Evolutionary conservation across 1,284 basidiomycete species (phyloP).

Genomic region (Hypsizygus ulmarius): DNA sequence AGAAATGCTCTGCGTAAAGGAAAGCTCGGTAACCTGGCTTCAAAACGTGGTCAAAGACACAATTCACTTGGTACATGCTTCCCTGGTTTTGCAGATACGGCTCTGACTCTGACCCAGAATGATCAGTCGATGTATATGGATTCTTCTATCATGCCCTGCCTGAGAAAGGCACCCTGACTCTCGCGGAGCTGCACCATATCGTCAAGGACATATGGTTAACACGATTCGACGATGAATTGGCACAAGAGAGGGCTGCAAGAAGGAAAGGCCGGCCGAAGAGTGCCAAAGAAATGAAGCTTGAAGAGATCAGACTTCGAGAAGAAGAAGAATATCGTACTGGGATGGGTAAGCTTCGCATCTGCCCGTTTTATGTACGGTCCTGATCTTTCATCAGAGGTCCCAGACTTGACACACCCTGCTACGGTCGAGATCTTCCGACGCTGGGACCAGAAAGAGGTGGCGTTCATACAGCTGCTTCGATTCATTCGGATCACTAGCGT

Average conservation of each 20-base stretch:
- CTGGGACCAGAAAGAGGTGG: slow-evolving; percentile 76
- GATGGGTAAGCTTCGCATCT: slow-evolving; percentile 55
- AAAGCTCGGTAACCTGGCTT: slow-evolving; percentile 59
- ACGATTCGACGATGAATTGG: slow-evolving; percentile 68
- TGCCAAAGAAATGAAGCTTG: slow-evolving; percentile 65
- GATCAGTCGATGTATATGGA: slow-evolving; percentile 66
- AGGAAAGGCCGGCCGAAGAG: slow-evolving; percentile 80
- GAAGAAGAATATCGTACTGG: slow-evolving; percentile 77
- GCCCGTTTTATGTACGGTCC: slow-evolving; percentile 8
- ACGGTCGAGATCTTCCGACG: slow-evolving; percentile 73
- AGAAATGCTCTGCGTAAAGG: slow-evolving; percentile 70
- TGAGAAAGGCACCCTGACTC: slow-evolving; percentile 56
- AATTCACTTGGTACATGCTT: slow-evolving; percentile 47
- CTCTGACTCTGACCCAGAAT: slow-evolving; percentile 11
- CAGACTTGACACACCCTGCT: slow-evolving; percentile 73
- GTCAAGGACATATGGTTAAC: slow-evolving; percentile 72
- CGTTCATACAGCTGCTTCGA: slow-evolving; percentile 73
- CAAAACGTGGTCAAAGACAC: slow-evolving; percentile 57
- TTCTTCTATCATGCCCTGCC: slow-evolving; percentile 82
- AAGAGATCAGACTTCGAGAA: slow-evolving; percentile 71
- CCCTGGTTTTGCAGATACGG: slow-evolving; percentile 2
- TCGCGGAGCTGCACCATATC: slow-evolving; percentile 69
- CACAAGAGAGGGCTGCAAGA: slow-evolving; percentile 59
- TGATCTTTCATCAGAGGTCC: slow-evolving; percentile 58
- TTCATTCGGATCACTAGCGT: slow-evolving; percentile 70